These are phyloP conservation scores for Collariella sp. DNA, from an alignment of 495 filamentous ascomycete genomes.

Conservation along the genomic window DNA sequence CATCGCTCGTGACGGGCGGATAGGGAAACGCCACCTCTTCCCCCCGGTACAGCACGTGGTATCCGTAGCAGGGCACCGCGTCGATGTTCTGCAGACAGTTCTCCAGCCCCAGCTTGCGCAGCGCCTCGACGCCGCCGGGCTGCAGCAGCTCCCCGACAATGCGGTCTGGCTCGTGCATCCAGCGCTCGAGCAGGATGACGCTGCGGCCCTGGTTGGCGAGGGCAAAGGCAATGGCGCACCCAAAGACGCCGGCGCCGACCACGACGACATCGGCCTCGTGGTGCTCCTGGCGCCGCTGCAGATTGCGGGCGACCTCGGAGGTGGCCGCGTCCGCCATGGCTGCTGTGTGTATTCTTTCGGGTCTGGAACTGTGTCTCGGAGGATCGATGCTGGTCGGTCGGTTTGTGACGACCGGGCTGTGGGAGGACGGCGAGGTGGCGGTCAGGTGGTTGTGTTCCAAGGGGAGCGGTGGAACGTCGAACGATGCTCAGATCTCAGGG, in stretches of 20 bases:
- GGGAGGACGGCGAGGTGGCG: background rate
- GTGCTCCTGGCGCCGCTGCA: conserved; percentile 33
- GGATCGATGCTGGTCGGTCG: background rate
- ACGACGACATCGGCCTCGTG: conserved; percentile 70
- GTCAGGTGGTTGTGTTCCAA: background rate
- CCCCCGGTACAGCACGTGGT: conserved; percentile 78
- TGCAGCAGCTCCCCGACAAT: conserved; percentile 96
- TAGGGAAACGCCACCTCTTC: conserved; percentile 76
- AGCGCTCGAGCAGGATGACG: conserved; percentile 82
- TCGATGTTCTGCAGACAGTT: conserved; percentile 88
- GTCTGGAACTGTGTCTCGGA: no score
- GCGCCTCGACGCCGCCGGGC: conserved; percentile 76
- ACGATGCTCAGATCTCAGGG: background rate
- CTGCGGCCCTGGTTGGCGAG: conserved; percentile 77
- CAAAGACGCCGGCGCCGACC: conserved; percentile 82
- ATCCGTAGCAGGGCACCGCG: conserved; percentile 70
- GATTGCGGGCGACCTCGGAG: conserved; percentile 27
- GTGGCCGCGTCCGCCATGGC: conserved; percentile 10
- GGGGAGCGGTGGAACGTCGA: background rate
- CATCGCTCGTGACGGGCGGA: conserved; percentile 31
- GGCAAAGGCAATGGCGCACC: conserved; percentile 77
- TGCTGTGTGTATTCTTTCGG: background rate
- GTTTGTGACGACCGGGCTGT: background rate
- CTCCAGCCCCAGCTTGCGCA: conserved; percentile 68
- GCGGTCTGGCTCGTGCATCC: conserved; percentile 86